Conservation (phyloP, 2,329 filamentous ascomycete species). For the Xylariaceae sp. region DNA sequence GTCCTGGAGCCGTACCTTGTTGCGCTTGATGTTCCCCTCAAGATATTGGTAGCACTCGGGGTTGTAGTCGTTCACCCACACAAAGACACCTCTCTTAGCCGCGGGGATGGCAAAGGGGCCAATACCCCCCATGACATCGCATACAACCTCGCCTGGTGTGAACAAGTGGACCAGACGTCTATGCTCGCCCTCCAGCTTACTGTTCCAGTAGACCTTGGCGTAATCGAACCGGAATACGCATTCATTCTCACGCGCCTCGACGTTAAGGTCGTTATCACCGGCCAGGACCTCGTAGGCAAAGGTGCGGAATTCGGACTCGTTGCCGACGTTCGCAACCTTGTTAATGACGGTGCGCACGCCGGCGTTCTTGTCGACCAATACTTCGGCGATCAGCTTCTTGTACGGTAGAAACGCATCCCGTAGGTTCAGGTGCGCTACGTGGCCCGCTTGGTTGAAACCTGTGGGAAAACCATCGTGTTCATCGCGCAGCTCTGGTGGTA, state of each 20-base stretch:
- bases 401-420: conserved; percentile 83
- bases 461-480: conserved; percentile 76
- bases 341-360: conserved; percentile 89
- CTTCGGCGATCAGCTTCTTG: conserved; percentile 80
- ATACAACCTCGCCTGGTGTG: conserved; percentile 84
- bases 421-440: conserved; percentile 93
- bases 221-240: conserved; percentile 95
- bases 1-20: conserved; percentile 68
- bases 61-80: conserved; percentile 97
- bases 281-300: conserved; percentile 91
- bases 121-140: conserved; percentile 96
- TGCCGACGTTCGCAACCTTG: conserved; percentile 88
- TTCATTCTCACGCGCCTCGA: conserved; percentile 79
- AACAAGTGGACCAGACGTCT: conserved; percentile 79
- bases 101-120: conserved; percentile 94
- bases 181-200: conserved; percentile 87
- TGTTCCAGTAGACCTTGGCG: conserved; percentile 98
- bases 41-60: conserved; percentile 83
- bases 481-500: conserved; percentile 79
- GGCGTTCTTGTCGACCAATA: conserved; percentile 89
- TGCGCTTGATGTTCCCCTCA: conserved; percentile 71
- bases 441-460: conserved; percentile 88
- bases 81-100: conserved; percentile 87
- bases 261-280: conserved; percentile 80
- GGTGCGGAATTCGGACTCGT: conserved; percentile 84